phyloP scores from a whole-genome alignment of 2,329 filamentous ascomycete genomes.

The Clarireedia paspali region DNA sequence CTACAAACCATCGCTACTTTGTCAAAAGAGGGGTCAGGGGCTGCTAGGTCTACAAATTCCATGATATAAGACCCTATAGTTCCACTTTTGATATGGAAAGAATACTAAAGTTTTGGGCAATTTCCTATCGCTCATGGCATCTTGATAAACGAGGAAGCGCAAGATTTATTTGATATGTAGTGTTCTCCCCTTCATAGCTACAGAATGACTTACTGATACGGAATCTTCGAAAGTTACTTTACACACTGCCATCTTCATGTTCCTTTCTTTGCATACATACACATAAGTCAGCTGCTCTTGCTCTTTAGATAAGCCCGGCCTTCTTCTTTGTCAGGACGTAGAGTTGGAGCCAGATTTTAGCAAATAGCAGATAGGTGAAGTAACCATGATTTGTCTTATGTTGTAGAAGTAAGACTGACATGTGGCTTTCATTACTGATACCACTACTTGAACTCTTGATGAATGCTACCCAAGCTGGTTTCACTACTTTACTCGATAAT shows the following conservation, averaged over 20 bases:
- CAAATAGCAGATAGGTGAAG: not conserved
- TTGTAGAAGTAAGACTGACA: not conserved
- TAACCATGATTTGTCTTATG: not conserved
- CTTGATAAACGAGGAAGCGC: not conserved
- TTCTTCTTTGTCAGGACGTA: not conserved
- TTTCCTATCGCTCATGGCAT: not conserved
- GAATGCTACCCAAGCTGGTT: not conserved
- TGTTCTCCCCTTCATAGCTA: no score
- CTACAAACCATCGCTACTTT: not conserved
- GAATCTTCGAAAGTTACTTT: not conserved
- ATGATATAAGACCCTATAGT: not conserved
- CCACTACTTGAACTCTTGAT: not conserved
- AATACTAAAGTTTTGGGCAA: not conserved
- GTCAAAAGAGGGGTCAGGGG: not conserved
- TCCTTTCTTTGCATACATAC: not conserved
- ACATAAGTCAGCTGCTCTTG: not conserved
- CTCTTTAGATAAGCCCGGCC: not conserved
- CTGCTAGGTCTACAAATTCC: not conserved
- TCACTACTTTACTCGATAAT: not conserved
- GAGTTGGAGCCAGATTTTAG: not conserved
- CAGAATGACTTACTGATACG: not conserved
- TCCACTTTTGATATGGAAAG: not conserved
- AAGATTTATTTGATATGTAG: not conserved
- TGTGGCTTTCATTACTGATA: not conserved
- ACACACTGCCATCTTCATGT: not conserved